Evolutionary conservation across 1,284 basidiomycete species (phyloP).

Genomic region (Fomitopsis betulina): DNA sequence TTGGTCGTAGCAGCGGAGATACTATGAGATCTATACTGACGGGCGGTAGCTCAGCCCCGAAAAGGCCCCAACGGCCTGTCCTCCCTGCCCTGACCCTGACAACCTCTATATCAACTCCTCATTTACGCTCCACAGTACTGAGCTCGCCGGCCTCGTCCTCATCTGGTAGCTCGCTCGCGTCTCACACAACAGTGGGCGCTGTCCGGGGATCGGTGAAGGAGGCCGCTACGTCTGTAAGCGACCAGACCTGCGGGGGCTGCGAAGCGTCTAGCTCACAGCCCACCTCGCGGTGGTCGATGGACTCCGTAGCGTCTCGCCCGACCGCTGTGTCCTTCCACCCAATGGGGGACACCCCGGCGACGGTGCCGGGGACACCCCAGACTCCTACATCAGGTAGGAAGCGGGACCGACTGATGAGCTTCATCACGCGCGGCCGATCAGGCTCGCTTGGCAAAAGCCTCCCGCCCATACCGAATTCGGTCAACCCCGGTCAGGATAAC

Average conservation of each 20-base stretch:
- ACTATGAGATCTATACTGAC: not conserved
- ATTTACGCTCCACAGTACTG: slow-evolving; percentile 22
- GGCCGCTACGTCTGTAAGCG: slow-evolving; percentile 3
- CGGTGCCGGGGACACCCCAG: slow-evolving; percentile 9
- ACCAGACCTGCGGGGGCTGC: not conserved
- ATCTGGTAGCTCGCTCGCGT: slow-evolving; percentile 1
- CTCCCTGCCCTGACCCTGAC: slow-evolving; percentile 21
- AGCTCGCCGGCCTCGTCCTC: slow-evolving; percentile 16
- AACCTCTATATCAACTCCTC: slow-evolving; percentile 26
- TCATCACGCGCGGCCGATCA: slow-evolving; percentile 26
- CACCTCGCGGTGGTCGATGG: slow-evolving; percentile 28
- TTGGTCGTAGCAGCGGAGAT: slow-evolving; percentile 11
- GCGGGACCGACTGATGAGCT: slow-evolving; percentile 27
- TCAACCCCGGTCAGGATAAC: slow-evolving; percentile 1
- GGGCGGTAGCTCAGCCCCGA: slow-evolving; percentile 11
- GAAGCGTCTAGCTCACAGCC: slow-evolving; percentile 7
- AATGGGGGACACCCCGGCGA: not conserved
- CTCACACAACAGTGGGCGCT: slow-evolving; percentile 8
- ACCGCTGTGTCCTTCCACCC: slow-evolving; percentile 1
- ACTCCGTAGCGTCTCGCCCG: slow-evolving; percentile 22
- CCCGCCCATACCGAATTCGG: slow-evolving; percentile 7
- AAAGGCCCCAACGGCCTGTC: slow-evolving; percentile 18
- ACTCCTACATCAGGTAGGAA: slow-evolving; percentile 18
- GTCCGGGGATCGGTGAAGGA: slow-evolving; percentile 13
- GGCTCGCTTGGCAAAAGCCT: slow-evolving; percentile 22